These are phyloP conservation scores for Aspergillus cristatus DNA, from an alignment of 495 filamentous ascomycete species.

Conservation along the genomic window DNA sequence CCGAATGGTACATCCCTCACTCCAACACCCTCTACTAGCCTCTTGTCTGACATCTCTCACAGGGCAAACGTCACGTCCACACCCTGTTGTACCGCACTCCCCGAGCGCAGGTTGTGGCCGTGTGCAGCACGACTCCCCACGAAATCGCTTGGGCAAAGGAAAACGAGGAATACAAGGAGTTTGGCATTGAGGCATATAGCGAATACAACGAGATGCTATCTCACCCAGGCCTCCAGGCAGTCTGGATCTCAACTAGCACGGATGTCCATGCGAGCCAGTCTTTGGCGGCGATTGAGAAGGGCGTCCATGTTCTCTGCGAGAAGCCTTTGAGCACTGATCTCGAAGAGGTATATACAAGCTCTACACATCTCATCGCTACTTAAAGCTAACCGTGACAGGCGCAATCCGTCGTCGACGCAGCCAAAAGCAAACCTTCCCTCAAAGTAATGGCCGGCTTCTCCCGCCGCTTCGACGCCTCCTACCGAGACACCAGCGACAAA, in stretches of 20 bases:
- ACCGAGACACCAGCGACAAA: slow-evolving; percentile 17
- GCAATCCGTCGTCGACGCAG: slow-evolving; percentile 4
- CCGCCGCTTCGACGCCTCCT: slow-evolving; percentile 41
- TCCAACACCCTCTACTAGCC: too few relatives aligned
- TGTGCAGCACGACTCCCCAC: slow-evolving; percentile 26
- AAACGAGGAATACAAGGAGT: slow-evolving; percentile 23
- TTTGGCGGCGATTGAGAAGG: slow-evolving; percentile 8
- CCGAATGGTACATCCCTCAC: background rate
- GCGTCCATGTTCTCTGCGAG: slow-evolving; percentile 1
- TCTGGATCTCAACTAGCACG: slow-evolving; percentile 37
- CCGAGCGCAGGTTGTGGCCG: slow-evolving; percentile 40
- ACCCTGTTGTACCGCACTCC: slow-evolving; percentile 35
- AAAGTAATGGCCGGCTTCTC: slow-evolving; percentile 46
- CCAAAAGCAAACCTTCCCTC: slow-evolving; percentile 11
- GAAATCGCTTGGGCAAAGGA: slow-evolving; percentile 36
- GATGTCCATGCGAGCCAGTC: slow-evolving; percentile 19
- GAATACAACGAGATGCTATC: slow-evolving; percentile 42
- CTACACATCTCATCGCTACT: slow-evolving; percentile 1
- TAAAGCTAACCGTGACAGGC: slow-evolving; percentile 7
- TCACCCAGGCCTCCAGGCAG: slow-evolving; percentile 38
- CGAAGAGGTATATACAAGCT: background rate
- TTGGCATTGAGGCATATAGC: slow-evolving; percentile 27
- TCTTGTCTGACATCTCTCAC: too few relatives aligned
- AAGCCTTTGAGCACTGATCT: slow-evolving; percentile 3
- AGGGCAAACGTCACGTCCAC: slow-evolving; percentile 39